Percentiles rank a stretch among this genome's conserved stretches.
These are phyloP conservation scores for Leptographium lundbergii DNA, from an alignment of 2,329 filamentous ascomycete genomes.

Conservation along the genomic window DNA sequence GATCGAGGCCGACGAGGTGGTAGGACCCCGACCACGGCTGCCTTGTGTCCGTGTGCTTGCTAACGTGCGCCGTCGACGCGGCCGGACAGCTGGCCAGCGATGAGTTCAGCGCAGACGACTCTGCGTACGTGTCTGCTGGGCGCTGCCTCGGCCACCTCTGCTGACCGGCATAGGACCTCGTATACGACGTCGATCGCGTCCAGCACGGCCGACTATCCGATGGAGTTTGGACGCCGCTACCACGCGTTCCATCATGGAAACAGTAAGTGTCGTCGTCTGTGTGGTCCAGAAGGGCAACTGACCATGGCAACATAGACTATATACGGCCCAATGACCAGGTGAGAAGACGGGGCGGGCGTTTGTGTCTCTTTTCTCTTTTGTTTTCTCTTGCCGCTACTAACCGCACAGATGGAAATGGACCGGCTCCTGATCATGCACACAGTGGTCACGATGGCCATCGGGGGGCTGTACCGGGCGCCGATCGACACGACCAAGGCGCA, in stretches of 20 bases:
- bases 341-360: no score
- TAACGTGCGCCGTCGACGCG: background rate
- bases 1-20: no score
- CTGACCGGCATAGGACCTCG: background rate
- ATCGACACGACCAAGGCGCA: slow-evolving; percentile 3
- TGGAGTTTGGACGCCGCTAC: slow-evolving; percentile 25
- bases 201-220: slow-evolving; percentile 16
- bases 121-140: background rate
- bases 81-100: background rate
- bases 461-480: slow-evolving; percentile 5
- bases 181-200: slow-evolving; percentile 18
- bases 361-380: no score
- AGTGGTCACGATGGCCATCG: slow-evolving; percentile 3
- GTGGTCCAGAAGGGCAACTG: background rate
- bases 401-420: slow-evolving; percentile 13
- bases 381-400: no score
- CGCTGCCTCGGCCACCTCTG: background rate
- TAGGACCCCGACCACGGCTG: no score
- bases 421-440: slow-evolving; percentile 8
- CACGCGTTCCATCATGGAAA: slow-evolving; percentile 18
- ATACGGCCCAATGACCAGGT: slow-evolving; percentile 24
- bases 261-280: background rate
- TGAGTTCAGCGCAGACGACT: background rate
- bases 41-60: background rate
- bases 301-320: slow-evolving; percentile 13